Evolutionary conservation across 345 rosid species (phyloP).

Genomic region (Laguncularia racemosa): DNA sequence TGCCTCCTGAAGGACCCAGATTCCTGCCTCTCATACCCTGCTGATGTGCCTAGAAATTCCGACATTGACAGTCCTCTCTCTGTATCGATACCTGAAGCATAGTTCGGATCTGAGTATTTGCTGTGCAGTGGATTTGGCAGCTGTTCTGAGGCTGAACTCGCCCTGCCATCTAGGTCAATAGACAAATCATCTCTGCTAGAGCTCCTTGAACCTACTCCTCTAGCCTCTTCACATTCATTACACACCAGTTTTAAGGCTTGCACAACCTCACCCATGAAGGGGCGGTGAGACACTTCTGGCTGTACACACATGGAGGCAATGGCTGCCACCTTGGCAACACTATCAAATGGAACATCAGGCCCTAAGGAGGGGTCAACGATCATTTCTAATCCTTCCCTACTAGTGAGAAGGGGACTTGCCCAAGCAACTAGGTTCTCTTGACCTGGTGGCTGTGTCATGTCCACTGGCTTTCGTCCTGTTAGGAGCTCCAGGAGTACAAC

Average conservation of each 20-base stretch:
- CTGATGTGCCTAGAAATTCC: conserved; percentile 40
- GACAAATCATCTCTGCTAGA: conserved; percentile 41
- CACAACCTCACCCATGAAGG: conserved; percentile 98
- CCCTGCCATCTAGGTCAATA: conserved; percentile 36
- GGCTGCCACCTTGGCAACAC: conserved; percentile 44
- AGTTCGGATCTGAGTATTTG: conserved; percentile 26
- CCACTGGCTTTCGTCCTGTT: conserved; percentile 80
- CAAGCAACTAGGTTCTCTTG: conserved; percentile 89
- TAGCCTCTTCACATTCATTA: conserved; percentile 81
- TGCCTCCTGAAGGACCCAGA: conserved; percentile 46
- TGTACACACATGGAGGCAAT: conserved; percentile 98
- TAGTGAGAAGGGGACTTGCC: conserved; percentile 81
- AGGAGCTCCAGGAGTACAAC: conserved; percentile 95
- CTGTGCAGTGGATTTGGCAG: conserved; percentile 26
- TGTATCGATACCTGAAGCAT: conserved; percentile 46
- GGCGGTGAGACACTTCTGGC: conserved; percentile 90
- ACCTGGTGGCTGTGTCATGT: conserved; percentile 85
- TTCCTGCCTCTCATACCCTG: conserved; percentile 24
- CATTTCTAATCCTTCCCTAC: conserved; percentile 63
- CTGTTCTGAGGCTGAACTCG: conserved; percentile 38
- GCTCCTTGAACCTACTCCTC: conserved; percentile 46
- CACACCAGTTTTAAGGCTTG: conserved; percentile 90
- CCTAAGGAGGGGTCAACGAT: conserved; percentile 63
- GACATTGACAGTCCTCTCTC: conserved; percentile 56
- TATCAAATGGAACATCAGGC: conserved; percentile 58